Conservation (phyloP, 768 basidiomycete species). For the Agrocybe pediades region DNA sequence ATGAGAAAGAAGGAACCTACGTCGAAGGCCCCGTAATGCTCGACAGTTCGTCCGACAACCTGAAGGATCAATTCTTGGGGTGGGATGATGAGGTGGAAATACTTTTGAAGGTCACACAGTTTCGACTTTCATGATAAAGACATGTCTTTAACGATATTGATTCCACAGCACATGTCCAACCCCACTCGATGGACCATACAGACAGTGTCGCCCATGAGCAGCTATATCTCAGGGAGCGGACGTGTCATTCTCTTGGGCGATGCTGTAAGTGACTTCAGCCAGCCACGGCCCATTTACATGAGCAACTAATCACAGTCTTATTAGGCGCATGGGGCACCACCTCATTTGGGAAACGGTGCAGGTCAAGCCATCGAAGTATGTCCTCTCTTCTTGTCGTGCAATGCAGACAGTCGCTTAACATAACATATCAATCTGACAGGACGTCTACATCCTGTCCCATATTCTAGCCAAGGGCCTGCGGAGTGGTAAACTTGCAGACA, state of each 20-base stretch:
- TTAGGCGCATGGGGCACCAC: constrained; percentile 48
- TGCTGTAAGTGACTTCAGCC: constrained; percentile 30
- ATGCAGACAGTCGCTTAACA: not conserved
- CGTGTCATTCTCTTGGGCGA: constrained; percentile 47
- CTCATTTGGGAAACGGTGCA: constrained; percentile 47
- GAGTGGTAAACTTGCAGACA: not conserved
- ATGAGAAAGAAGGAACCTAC: constrained; percentile 29
- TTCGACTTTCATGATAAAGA: not conserved
- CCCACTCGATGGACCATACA: constrained; percentile 45
- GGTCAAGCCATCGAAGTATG: constrained; percentile 50
- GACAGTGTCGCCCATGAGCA: constrained; percentile 33
- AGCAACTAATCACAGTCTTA: not conserved
- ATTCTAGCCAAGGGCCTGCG: constrained; percentile 32
- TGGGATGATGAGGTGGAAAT: constrained; percentile 50
- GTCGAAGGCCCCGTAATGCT: constrained; percentile 38
- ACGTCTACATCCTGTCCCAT: constrained; percentile 48
- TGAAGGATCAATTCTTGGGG: constrained; percentile 35
- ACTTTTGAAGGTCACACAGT: constrained; percentile 40
- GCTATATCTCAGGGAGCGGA: constrained; percentile 30
- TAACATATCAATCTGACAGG: constrained; percentile 19
- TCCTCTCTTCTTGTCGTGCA: not conserved
- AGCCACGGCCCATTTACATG: not conserved
- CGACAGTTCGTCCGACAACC: constrained; percentile 37
- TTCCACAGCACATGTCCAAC: constrained; percentile 33
- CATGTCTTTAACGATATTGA: not conserved